These are phyloP conservation scores for Mycena rosella DNA, from an alignment of 768 basidiomycete species.

Conservation along the genomic window DNA sequence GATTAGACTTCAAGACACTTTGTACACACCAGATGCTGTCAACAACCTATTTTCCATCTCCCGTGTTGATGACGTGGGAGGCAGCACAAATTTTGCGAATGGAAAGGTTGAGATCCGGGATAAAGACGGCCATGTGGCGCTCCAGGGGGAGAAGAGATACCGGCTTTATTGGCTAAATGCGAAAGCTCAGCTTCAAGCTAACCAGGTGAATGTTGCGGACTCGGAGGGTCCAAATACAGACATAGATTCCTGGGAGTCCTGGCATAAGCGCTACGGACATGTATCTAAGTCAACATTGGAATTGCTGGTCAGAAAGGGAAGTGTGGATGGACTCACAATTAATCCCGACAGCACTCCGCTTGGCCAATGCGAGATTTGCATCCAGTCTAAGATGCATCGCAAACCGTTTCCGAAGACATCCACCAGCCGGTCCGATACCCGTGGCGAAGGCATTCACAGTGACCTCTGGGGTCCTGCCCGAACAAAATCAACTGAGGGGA, in stretches of 20 bases:
- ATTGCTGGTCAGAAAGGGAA: background rate
- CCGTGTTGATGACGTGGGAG: slow-evolving; percentile 4
- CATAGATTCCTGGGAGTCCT: slow-evolving; percentile 5
- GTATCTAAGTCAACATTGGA: slow-evolving; percentile 3
- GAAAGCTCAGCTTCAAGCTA: slow-evolving; percentile 4
- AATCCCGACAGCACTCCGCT: background rate
- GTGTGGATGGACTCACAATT: slow-evolving; percentile 12
- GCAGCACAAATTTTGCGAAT: background rate
- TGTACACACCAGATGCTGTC: too few relatives aligned
- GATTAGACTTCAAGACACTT: too few relatives aligned
- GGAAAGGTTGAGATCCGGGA: slow-evolving; percentile 9
- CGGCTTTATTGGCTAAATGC: too few relatives aligned
- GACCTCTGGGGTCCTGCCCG: slow-evolving; percentile 15
- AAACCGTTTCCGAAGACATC: slow-evolving; percentile 12
- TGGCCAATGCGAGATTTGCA: background rate
- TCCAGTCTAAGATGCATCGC: slow-evolving; percentile 14
- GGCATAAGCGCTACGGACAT: slow-evolving; percentile 5
- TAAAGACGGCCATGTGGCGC: slow-evolving; percentile 4
- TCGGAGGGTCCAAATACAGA: background rate
- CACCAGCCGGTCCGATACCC: background rate
- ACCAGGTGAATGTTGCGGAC: slow-evolving; percentile 5
- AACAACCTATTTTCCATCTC: slow-evolving; percentile 7
- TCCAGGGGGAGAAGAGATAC: slow-evolving; percentile 10
- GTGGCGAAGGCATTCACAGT: too few relatives aligned
- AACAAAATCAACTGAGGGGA: slow-evolving; percentile 10